Conservation (phyloP, 805 yeast species). For the Isabelozyma pseudorhagii region DNA sequence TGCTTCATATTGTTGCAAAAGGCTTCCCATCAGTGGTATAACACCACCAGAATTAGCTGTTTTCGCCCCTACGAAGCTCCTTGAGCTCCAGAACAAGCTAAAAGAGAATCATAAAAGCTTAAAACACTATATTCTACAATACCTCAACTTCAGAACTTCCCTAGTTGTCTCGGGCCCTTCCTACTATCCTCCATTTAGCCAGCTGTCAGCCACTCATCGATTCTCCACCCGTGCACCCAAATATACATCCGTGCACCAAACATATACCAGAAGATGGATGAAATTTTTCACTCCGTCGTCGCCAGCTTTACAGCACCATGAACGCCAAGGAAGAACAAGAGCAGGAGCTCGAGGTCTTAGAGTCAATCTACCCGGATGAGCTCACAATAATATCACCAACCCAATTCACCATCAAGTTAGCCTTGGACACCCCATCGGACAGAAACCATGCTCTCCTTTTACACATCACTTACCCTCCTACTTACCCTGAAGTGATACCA, state of each 20-base stretch:
- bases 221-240: too few species aligned
- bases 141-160: too few species aligned
- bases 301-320: conserved; percentile 36
- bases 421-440: conserved; percentile 65
- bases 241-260: neutral
- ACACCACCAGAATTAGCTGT: too few species aligned
- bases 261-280: neutral
- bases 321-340: conserved; percentile 78
- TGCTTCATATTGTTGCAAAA: too few species aligned
- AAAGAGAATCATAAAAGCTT: too few species aligned
- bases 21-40: too few species aligned
- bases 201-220: too few species aligned
- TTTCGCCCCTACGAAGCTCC: too few species aligned
- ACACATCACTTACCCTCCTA: conserved; percentile 68
- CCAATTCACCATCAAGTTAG: conserved; percentile 55
- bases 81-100: too few species aligned
- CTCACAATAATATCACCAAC: conserved; percentile 44
- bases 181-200: too few species aligned
- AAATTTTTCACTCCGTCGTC: neutral
- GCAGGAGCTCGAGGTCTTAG: conserved; percentile 87
- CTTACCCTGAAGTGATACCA: conserved; percentile 82
- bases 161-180: too few species aligned
- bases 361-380: conserved; percentile 94
- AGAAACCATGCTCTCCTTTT: conserved; percentile 55
- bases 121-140: too few species aligned